phyloP scores from a whole-genome alignment of 208 protist species.

The Tritrichomonas foetus region DNA sequence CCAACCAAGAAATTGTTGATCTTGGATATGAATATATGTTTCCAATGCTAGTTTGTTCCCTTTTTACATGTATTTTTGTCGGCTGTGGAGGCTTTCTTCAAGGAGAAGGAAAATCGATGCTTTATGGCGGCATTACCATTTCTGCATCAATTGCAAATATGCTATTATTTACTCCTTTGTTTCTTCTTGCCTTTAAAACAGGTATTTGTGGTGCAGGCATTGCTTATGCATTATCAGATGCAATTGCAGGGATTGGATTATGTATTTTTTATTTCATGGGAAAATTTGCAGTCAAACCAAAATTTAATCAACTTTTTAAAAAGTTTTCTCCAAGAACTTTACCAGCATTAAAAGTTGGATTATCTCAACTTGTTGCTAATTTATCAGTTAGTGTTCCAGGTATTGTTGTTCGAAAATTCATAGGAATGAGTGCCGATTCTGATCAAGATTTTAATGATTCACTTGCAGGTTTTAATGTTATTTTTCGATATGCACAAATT shows the following conservation, averaged over 20 bases:
- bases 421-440: background rate
- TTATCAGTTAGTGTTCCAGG: background rate
- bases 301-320: background rate
- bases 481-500: background rate
- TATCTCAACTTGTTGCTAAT: background rate
- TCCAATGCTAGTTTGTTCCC: background rate
- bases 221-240: background rate
- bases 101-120: background rate
- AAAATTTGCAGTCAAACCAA: background rate
- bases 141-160: background rate
- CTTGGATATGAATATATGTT: conserved; percentile 10
- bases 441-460: background rate
- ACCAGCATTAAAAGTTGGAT: background rate
- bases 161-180: background rate
- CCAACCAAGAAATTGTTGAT: background rate
- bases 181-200: background rate
- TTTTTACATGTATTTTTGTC: background rate
- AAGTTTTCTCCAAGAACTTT: background rate
- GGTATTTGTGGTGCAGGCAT: background rate
- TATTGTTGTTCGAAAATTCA: background rate
- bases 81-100: background rate
- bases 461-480: background rate
- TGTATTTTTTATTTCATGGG: background rate
- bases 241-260: background rate
- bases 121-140: background rate